A percentile compares a stretch with the other conserved stretches of the same genome.
These are phyloP conservation scores for Fusarium azukiicola DNA, from an alignment of 2,329 filamentous ascomycete species.

Conservation along the genomic window DNA sequence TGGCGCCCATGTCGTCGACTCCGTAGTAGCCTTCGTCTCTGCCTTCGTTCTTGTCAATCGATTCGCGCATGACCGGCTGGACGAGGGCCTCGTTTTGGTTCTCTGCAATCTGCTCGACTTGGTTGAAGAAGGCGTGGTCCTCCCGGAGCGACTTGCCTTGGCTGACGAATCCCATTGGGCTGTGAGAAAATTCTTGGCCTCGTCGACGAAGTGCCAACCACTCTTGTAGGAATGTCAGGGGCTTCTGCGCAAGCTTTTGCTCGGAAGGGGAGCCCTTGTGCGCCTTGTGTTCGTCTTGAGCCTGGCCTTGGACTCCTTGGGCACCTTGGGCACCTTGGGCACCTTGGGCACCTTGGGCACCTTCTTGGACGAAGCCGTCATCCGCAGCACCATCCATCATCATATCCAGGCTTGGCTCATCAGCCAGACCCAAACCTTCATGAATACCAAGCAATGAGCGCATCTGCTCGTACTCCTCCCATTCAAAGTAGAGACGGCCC, in stretches of 20 bases:
- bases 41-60: conserved; percentile 12
- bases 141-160: conserved; percentile 71
- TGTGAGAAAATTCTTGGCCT: conserved; percentile 78
- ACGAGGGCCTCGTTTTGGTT: conserved; percentile 22
- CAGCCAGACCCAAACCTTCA: conserved; percentile 7
- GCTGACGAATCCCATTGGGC: conserved; percentile 78
- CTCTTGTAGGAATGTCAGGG: conserved; percentile 73
- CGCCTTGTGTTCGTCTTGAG: background rate
- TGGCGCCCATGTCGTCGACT: conserved; percentile 54
- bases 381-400: conserved; percentile 9
- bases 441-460: conserved; percentile 58
- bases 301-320: background rate
- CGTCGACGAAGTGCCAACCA: conserved; percentile 77
- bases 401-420: conserved; percentile 4
- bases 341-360: conserved; percentile 1
- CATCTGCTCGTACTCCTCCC: conserved; percentile 66
- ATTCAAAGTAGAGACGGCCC: conserved; percentile 80
- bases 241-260: conserved; percentile 50
- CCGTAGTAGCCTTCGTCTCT: conserved; percentile 47
- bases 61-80: conserved; percentile 25
- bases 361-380: background rate
- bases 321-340: too few species aligned
- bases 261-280: background rate
- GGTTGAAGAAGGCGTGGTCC: conserved; percentile 74
- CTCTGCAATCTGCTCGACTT: conserved; percentile 12